These are phyloP conservation scores for Elaeagnus macrophylla DNA, from an alignment of 306 rosid species.

Conservation along the genomic window DNA sequence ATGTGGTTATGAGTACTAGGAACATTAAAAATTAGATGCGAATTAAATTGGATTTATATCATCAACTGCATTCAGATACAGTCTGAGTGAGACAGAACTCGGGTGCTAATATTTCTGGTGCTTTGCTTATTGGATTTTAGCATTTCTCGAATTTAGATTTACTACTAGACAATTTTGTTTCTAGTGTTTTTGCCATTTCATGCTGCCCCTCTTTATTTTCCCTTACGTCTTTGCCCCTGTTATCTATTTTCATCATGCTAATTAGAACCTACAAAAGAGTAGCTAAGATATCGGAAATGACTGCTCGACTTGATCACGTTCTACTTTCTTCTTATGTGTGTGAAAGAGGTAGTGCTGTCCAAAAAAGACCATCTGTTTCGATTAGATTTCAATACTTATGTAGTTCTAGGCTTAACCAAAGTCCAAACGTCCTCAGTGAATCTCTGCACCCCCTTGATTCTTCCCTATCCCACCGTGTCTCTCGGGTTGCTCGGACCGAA, in stretches of 20 bases:
- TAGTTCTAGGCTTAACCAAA: slow-evolving; percentile 13
- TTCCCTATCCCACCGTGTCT: slow-evolving; percentile 18
- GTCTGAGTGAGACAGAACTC: too few species aligned
- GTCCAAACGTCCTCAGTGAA: slow-evolving; percentile 2
- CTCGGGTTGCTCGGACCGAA: slow-evolving; percentile 29
- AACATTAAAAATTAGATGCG: too few species aligned
- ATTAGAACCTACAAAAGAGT: slow-evolving; percentile 16
- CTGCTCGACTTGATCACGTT: slow-evolving; percentile 21
- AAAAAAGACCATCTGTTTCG: slow-evolving; percentile 20
- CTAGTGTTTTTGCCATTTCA: slow-evolving; percentile 3
- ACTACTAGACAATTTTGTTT: background rate
- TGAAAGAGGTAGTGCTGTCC: slow-evolving; percentile 15
- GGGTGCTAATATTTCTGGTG: too few species aligned
- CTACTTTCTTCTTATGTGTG: slow-evolving; percentile 9
- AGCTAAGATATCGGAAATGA: slow-evolving; percentile 24
- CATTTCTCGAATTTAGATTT: too few species aligned
- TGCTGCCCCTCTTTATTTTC: background rate
- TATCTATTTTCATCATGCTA: slow-evolving; percentile 18
- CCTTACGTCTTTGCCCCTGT: background rate
- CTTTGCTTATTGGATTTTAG: too few species aligned
- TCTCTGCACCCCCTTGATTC: slow-evolving; percentile 10
- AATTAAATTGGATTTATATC: background rate
- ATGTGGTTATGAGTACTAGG: too few species aligned
- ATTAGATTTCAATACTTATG: slow-evolving; percentile 19
- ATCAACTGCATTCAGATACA: too few species aligned